Base-by-base conservation (phyloP, 2,329 filamentous ascomycete species). In the Sporothrix pallida region DNA sequence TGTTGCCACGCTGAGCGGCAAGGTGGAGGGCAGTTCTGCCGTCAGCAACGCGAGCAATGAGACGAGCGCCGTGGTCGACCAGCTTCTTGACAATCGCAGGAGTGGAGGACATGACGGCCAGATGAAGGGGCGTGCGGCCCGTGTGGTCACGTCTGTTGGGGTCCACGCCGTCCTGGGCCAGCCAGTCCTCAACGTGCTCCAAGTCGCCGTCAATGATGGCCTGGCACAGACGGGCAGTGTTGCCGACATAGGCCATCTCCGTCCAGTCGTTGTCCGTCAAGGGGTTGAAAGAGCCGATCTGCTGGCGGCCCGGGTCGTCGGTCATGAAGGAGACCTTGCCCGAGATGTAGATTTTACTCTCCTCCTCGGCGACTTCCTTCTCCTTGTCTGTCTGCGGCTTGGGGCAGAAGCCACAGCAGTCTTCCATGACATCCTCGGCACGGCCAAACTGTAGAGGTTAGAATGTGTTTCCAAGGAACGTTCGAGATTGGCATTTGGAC, bases 201-300 rank as follows among this genome's bases (percentile, higher is more conserved):
- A 91, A 77, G 80, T 97, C 91, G 1, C 87, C 85, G 77, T 94
- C 90, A 3, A 95, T 89, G 73, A 97, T 97, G 0, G 92, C 93
- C 78, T 94, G 91, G 78, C 93, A 97, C 1, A 97, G 85, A 17
- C 88, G 86, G 52, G 89, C 90, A 0, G 93, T 95, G 76, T 94
- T 93, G 12, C 93, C 92, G 50, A 97, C 87, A 77, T 97, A 97
- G 0, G 93, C 93, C 93, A 97, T 96, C 76, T 95, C 92, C 0
- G 93, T 96, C 93, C 93, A 97, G 79, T 96, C 93, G 70, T 93
- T 87, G 58, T 93, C 90, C 0, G 92, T 95, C 52, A 95, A 86
- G 0, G 93, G 94, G 77, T 96, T 92, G 83, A 97, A 97, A 10
- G 87, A 89, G 37, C 87, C 87, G 69, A 89, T 89, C 80, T 88